Evolutionary conservation across 2,329 filamentous ascomycete genomes (phyloP).

Genomic region (Capronia coronata): DNA sequence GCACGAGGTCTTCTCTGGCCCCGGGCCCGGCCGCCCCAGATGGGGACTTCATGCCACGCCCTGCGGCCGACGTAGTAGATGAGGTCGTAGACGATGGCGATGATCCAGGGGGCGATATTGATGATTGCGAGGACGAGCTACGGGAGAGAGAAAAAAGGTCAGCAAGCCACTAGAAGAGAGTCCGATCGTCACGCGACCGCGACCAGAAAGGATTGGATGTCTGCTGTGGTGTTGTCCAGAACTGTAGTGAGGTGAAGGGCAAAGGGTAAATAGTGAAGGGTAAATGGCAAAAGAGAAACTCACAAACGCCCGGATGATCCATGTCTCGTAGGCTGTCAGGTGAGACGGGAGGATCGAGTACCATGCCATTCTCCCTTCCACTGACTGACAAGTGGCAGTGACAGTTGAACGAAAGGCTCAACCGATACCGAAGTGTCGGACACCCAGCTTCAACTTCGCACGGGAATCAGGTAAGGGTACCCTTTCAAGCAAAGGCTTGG

Average conservation of each 20-base stretch:
- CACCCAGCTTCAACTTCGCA: too few relatives aligned
- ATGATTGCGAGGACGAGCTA: constrained; percentile 57
- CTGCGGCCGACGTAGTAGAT: constrained; percentile 56
- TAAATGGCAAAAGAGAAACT: too few relatives aligned
- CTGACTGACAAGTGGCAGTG: too few relatives aligned
- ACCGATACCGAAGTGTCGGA: too few relatives aligned
- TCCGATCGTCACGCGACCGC: too few relatives aligned
- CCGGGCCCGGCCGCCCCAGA: constrained; percentile 55
- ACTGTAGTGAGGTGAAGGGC: too few relatives aligned
- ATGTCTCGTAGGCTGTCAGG: constrained; percentile 54
- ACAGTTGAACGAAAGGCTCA: not conserved
- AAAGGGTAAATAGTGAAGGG: too few relatives aligned
- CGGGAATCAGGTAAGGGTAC: too few relatives aligned
- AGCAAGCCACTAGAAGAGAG: too few relatives aligned
- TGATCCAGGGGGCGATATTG: constrained; percentile 57
- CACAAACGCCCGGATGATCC: constrained; percentile 59
- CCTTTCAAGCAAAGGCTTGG: too few relatives aligned
- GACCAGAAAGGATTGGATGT: not conserved
- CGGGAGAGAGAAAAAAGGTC: too few relatives aligned
- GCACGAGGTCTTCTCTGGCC: constrained; percentile 55
- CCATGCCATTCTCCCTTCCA: constrained; percentile 56
- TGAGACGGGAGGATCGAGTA: constrained; percentile 58
- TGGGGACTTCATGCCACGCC: constrained; percentile 52
- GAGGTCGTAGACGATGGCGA: constrained; percentile 58
- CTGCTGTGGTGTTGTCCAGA: too few relatives aligned